These are phyloP conservation scores for Draba incana DNA, from an alignment of 345 rosid species.

Conservation along the genomic window DNA sequence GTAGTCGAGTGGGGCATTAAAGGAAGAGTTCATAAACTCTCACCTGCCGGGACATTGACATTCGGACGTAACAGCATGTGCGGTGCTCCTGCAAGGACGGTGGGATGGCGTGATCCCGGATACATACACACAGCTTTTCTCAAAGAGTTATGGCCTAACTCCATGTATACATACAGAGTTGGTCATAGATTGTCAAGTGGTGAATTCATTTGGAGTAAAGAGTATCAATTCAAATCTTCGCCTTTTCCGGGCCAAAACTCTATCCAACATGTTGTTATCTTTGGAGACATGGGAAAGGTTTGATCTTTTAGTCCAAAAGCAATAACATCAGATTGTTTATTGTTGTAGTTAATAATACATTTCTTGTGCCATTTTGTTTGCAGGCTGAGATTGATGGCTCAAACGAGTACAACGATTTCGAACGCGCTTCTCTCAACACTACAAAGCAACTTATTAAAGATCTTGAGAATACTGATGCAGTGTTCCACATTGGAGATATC, in stretches of 20 bases:
- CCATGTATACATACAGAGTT: constrained; percentile 42
- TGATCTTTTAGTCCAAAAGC: constrained; percentile 26
- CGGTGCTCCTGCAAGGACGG: constrained; percentile 72
- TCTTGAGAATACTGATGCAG: constrained; percentile 54
- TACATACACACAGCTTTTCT: constrained; percentile 70
- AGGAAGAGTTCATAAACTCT: constrained; percentile 45
- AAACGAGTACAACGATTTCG: constrained; percentile 40
- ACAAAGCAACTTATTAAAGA: constrained; percentile 63
- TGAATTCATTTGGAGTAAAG: constrained; percentile 60
- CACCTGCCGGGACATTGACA: constrained; percentile 72
- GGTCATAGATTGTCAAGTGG: constrained; percentile 61
- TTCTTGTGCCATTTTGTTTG: not conserved
- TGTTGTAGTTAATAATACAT: constrained; percentile 8
- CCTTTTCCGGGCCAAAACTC: constrained; percentile 78
- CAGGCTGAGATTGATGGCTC: constrained; percentile 76
- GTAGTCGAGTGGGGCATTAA: constrained; percentile 68
- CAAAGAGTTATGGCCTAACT: constrained; percentile 69
- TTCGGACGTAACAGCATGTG: constrained; percentile 58
- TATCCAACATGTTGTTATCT: constrained; percentile 64
- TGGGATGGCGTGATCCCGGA: constrained; percentile 91
- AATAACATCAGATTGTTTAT: constrained; percentile 27
- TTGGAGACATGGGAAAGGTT: constrained; percentile 93
- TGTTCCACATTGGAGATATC: constrained; percentile 76
- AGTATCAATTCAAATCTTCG: constrained; percentile 65
- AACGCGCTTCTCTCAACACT: constrained; percentile 64